Conservation (phyloP, 257 asterid genomes). For the Leonotis leonurus region DNA sequence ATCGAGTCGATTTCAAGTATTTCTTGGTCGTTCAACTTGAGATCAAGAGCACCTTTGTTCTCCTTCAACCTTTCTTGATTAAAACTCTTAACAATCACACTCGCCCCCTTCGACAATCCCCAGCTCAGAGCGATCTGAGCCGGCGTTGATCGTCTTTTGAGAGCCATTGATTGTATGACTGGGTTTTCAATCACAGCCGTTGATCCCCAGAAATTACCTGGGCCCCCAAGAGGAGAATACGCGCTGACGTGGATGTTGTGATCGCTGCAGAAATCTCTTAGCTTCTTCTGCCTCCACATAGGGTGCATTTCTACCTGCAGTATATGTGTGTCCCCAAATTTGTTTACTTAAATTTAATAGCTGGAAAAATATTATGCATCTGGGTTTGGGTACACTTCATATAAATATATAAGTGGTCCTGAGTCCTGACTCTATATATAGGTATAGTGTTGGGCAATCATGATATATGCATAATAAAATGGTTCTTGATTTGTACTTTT, state of each 20-base stretch:
- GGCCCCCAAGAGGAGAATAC: slow-evolving; percentile 75
- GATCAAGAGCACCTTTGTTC: slow-evolving; percentile 50
- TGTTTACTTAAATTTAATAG: not conserved
- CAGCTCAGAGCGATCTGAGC: slow-evolving; percentile 78
- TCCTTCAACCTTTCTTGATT: slow-evolving; percentile 56
- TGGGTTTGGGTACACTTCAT: not conserved
- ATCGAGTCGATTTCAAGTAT: slow-evolving; percentile 36
- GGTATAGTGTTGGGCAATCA: not conserved
- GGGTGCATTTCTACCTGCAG: slow-evolving; percentile 93
- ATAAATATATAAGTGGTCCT: not conserved
- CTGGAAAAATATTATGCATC: not conserved
- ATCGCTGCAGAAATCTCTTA: slow-evolving; percentile 44
- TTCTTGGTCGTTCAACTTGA: slow-evolving; percentile 41
- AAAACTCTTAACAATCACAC: slow-evolving; percentile 77
- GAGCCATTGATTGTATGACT: slow-evolving; percentile 47
- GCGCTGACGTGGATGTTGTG: slow-evolving; percentile 65
- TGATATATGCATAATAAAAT: not conserved
- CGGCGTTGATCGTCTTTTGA: slow-evolving; percentile 54
- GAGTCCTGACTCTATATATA: not conserved
- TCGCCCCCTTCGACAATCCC: slow-evolving; percentile 64
- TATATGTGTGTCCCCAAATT: not conserved
- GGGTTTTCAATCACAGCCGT: slow-evolving; percentile 59
- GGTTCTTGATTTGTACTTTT: not conserved
- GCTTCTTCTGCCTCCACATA: slow-evolving; percentile 76
- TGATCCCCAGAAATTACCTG: slow-evolving; percentile 83